Percentiles rank a stretch among this genome's conserved stretches.
These are phyloP conservation scores for Fagus sylvatica DNA, from an alignment of 306 rosid genomes.

Conservation along the genomic window DNA sequence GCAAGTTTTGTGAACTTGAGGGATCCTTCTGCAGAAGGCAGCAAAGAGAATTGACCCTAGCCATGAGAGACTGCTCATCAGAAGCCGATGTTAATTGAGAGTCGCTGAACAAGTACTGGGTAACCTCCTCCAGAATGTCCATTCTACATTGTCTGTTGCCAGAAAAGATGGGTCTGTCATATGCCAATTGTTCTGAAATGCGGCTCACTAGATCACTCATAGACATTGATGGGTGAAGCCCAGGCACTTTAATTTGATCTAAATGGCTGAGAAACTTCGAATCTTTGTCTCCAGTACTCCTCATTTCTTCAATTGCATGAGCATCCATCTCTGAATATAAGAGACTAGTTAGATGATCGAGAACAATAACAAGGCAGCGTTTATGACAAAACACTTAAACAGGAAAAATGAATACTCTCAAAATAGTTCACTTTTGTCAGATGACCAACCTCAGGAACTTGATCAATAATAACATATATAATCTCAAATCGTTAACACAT, in stretches of 20 bases:
- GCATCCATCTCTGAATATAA: constrained; percentile 38
- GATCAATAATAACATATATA: too few species aligned
- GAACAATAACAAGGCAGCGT: neutral
- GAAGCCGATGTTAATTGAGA: constrained; percentile 40
- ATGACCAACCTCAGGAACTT: neutral
- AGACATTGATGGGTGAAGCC: constrained; percentile 66
- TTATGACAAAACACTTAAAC: neutral
- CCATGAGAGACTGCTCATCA: constrained; percentile 64
- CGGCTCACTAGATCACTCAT: constrained; percentile 69
- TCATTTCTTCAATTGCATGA: constrained; percentile 32
- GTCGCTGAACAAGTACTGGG: constrained; percentile 60
- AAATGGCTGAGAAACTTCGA: constrained; percentile 46
- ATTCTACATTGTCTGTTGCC: constrained; percentile 38
- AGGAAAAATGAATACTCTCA: neutral
- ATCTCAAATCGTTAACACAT: too few species aligned
- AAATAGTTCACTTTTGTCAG: neutral
- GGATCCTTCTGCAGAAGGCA: constrained; percentile 73
- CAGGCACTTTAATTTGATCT: constrained; percentile 65
- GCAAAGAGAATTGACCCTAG: constrained; percentile 72
- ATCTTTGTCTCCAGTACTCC: constrained; percentile 37
- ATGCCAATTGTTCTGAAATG: constrained; percentile 57
- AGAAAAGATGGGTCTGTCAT: constrained; percentile 32
- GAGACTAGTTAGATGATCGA: constrained; percentile 5
- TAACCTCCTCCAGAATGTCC: constrained; percentile 60
- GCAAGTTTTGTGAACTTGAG: constrained; percentile 36